Percentiles rank a stretch among this genome's conserved stretches.
phyloP scores from a whole-genome alignment of 441 rosid species.

The Euphorbia celastroides region DNA sequence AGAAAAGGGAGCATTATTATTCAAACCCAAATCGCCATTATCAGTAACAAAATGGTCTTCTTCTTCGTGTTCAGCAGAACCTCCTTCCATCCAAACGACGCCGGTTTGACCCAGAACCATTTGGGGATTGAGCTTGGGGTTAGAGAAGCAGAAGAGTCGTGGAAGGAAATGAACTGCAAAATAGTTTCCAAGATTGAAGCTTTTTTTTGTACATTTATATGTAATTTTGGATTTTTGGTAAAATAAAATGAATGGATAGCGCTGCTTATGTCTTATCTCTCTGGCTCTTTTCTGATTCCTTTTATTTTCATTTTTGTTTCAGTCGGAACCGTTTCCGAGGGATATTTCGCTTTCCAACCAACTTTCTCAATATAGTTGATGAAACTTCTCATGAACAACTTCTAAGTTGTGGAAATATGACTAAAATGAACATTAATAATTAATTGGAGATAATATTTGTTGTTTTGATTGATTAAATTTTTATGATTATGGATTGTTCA shows the following conservation, averaged over 20 bases:
- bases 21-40: background rate
- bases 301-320: background rate
- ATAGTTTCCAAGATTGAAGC: constrained; percentile 15
- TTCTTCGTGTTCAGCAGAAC: constrained; percentile 23
- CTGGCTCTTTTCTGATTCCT: constrained; percentile 1
- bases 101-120: constrained; percentile 62
- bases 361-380: background rate
- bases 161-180: constrained; percentile 20
- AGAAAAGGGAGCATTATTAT: too few species aligned
- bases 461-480: too few species aligned
- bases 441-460: too few species aligned
- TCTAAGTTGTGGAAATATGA: too few species aligned
- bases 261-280: constrained; percentile 6
- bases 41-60: constrained; percentile 21
- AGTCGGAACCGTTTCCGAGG: background rate
- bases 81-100: constrained; percentile 50
- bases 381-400: too few species aligned
- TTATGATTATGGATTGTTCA: too few species aligned
- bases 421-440: too few species aligned
- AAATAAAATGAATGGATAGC: constrained; percentile 13
- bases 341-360: background rate
- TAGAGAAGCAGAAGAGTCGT: constrained; percentile 15
- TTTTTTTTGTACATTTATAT: background rate
- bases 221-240: background rate
- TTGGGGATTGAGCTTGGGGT: constrained; percentile 11